Base-by-base conservation (phyloP, 345 rosid species). In the Gynandropsis gynandra region DNA sequence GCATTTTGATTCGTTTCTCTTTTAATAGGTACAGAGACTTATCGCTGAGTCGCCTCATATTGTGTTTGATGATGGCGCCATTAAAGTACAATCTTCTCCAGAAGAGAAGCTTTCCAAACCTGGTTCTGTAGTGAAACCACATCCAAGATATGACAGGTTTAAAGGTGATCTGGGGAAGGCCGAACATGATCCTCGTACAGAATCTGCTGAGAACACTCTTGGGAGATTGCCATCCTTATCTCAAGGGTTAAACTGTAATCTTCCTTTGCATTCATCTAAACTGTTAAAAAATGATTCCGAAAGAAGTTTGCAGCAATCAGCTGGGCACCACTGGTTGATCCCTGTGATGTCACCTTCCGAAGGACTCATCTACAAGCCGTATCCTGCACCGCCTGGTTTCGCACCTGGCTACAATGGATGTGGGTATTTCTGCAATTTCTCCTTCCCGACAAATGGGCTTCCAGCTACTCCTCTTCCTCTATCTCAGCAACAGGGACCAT, bases 301-400 rank as follows among this genome's bases (percentile, higher is more conserved):
- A 37, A 37, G 41, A 13, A 37, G 15, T 37, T 55, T 73, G 8
- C 74, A 69, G 79, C 58, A 72, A 56, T 74, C 66, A 62, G 67
- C 64, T 8, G 85, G 76, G 40, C 64, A 60, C 50, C 85, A 79
- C 52, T 79, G 85, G 85, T 50, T 79, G 50, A 66, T 79, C 52
- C 81, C 89, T n/a, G 68, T 79, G 12, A 79, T 79, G 76, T 76
- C 89, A 21, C 89, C 80, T 10, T 74, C 85, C 11, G 82, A 81
- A 62, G 89, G 89, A 54, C 77, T 79, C 49, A 63, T 81, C 21
- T 81, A 81, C 62, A 81, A 79, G 72, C 89, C 89, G 0, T 81
- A 68, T 58, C 14, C 68, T 0, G 72, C 71, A 6, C 78, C 79
- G 0, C 56, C 87, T 0, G 59, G 51, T 35, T 68, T 61, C 61